Percentiles rank a stretch among this genome's conserved stretches.
phyloP scores from a whole-genome alignment of 2,329 filamentous ascomycete species.

The Fusarium sp. region DNA sequence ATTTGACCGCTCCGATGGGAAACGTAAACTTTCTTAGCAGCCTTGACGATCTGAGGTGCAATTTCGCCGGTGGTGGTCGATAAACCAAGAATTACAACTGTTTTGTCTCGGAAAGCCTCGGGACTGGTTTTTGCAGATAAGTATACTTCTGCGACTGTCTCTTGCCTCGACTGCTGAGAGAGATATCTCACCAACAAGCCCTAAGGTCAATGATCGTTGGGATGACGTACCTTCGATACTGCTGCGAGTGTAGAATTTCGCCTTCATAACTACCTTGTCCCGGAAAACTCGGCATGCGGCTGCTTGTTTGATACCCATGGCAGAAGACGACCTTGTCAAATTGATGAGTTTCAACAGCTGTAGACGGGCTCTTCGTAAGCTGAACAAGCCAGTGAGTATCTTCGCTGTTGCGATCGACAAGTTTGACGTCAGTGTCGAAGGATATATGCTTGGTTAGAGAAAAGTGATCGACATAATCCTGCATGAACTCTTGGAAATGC shows the following conservation, averaged over 20 bases:
- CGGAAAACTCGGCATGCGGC: slow-evolving; percentile 19
- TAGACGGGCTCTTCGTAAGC: not conserved
- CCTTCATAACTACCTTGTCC: slow-evolving; percentile 13
- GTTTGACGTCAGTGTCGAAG: slow-evolving; percentile 16
- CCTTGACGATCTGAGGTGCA: not conserved
- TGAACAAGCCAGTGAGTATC: slow-evolving; percentile 17
- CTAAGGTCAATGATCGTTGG: fast-evolving
- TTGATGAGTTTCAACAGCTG: not conserved
- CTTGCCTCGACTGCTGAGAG: not conserved
- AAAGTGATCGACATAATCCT: slow-evolving; percentile 24
- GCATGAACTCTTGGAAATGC: slow-evolving; percentile 35
- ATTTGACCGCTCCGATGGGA: slow-evolving; percentile 32
- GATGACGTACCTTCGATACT: slow-evolving; percentile 17
- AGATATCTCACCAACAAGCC: not conserved
- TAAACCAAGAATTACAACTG: slow-evolving; percentile 22
- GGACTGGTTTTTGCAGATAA: not conserved
- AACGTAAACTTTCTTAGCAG: slow-evolving; percentile 27
- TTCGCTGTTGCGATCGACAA: not conserved
- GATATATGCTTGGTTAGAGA: not conserved
- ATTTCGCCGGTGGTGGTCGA: slow-evolving; percentile 26
- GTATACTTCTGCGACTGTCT: fast-evolving
- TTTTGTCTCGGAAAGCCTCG: slow-evolving; percentile 7
- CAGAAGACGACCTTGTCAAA: slow-evolving; percentile 37
- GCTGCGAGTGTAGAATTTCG: slow-evolving; percentile 25
- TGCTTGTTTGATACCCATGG: slow-evolving; percentile 29